Percentiles rank a stretch among this genome's conserved stretches.
These are phyloP conservation scores for Myxozyma monticola DNA, from an alignment of 805 yeast species.

Conservation along the genomic window DNA sequence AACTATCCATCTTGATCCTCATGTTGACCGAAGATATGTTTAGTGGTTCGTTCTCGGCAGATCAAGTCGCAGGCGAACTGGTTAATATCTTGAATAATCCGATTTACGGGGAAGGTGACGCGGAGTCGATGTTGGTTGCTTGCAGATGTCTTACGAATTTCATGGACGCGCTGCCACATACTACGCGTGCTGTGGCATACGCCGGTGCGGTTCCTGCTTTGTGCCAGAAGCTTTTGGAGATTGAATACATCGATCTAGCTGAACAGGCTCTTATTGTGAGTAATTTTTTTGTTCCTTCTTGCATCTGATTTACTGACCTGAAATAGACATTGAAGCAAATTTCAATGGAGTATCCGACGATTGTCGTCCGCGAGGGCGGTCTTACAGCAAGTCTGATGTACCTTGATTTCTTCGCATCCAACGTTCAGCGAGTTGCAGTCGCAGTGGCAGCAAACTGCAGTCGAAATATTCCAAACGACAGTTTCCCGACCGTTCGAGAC, in stretches of 20 bases:
- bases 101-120: constrained; percentile 52
- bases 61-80: constrained; percentile 54
- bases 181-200: constrained; percentile 60
- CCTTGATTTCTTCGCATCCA: constrained; percentile 84
- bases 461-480: constrained; percentile 46
- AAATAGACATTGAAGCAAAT: constrained; percentile 42
- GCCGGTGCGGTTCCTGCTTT: constrained; percentile 67
- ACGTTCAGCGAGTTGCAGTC: constrained; percentile 82
- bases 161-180: constrained; percentile 69
- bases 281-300: constrained; percentile 50
- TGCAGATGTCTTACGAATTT: constrained; percentile 82
- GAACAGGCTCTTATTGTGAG: constrained; percentile 81
- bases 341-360: constrained; percentile 38
- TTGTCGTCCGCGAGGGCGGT: constrained; percentile 55
- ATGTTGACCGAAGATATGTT: constrained; percentile 38
- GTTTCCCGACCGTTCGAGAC: constrained; percentile 52
- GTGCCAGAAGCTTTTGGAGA: constrained; percentile 65
- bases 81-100: constrained; percentile 62
- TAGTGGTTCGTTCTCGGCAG: constrained; percentile 52
- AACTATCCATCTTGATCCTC: constrained; percentile 39
- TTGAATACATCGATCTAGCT: constrained; percentile 83
- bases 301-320: constrained; percentile 56
- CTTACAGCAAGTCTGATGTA: constrained; percentile 65
- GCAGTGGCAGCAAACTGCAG: constrained; percentile 71
- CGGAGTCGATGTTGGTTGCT: constrained; percentile 80